Conservation (phyloP, 208 protist species). For the Trypanosoma brucei region DNA sequence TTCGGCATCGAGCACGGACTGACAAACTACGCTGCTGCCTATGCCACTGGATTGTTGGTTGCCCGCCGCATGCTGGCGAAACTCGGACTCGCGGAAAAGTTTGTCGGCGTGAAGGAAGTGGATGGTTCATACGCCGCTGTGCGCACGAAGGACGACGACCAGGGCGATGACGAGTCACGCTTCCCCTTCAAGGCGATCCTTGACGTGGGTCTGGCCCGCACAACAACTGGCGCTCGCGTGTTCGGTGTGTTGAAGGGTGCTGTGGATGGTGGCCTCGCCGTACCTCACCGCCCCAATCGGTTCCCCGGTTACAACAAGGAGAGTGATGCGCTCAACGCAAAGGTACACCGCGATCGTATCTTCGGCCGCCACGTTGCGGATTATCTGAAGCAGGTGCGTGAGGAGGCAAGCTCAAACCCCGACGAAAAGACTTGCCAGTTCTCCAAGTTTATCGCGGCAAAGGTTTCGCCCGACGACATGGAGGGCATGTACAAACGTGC, state of each 20-base stretch:
- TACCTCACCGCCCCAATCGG: slow-evolving; percentile 96
- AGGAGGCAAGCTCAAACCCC: slow-evolving; percentile 87
- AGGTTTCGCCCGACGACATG: slow-evolving; percentile 89
- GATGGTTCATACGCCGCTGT: slow-evolving; percentile 81
- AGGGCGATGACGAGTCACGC: slow-evolving; percentile 76
- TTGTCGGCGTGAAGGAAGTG: slow-evolving; percentile 91
- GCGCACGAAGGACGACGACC: slow-evolving; percentile 72
- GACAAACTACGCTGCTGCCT: slow-evolving; percentile 98
- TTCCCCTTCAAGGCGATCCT: slow-evolving; percentile 97
- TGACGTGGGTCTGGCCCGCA: slow-evolving; percentile 96
- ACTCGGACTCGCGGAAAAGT: slow-evolving; percentile 91
- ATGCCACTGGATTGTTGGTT: slow-evolving; percentile 96
- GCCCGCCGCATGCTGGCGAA: slow-evolving; percentile 96
- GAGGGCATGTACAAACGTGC: slow-evolving; percentile 94
- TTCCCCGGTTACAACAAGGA: slow-evolving; percentile 95
- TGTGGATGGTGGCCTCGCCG: slow-evolving; percentile 95
- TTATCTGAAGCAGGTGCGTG: slow-evolving; percentile 97
- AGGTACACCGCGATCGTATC: slow-evolving; percentile 94
- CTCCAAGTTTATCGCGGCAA: slow-evolving; percentile 91
- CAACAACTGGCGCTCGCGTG: slow-evolving; percentile 95
- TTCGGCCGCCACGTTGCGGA: slow-evolving; percentile 97
- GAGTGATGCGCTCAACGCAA: slow-evolving; percentile 85
- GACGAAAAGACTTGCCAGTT: slow-evolving; percentile 94
- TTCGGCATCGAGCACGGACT: slow-evolving; percentile 96
- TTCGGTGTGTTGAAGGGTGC: slow-evolving; percentile 95